These are phyloP conservation scores for Ophiostoma novo-ulmi DNA, from an alignment of 2,329 filamentous ascomycete species.

Conservation along the genomic window DNA sequence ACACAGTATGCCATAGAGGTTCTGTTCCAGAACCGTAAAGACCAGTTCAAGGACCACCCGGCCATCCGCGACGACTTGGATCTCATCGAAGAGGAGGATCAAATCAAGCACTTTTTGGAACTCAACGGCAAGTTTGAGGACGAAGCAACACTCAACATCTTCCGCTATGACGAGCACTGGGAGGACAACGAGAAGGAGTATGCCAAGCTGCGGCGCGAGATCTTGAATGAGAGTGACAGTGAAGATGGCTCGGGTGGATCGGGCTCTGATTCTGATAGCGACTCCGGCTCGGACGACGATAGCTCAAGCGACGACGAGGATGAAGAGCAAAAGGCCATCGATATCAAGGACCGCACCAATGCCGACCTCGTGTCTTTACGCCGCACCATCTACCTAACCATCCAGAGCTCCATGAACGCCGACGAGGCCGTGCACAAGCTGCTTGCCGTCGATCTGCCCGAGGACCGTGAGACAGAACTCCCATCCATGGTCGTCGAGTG, in stretches of 20 bases:
- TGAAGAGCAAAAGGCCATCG: constrained; percentile 73
- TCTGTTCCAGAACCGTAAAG: constrained; percentile 91
- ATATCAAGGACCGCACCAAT: constrained; percentile 97
- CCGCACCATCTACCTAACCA: constrained; percentile 92
- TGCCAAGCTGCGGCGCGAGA: constrained; percentile 84
- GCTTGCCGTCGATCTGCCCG: constrained; percentile 85
- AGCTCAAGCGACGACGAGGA: constrained; percentile 60
- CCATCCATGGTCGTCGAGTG: constrained; percentile 97
- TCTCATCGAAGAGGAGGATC: constrained; percentile 93
- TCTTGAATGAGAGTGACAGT: constrained; percentile 83
- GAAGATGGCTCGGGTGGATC: constrained; percentile 52
- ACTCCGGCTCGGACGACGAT: constrained; percentile 52
- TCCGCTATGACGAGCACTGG: constrained; percentile 88
- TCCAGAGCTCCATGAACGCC: constrained; percentile 93
- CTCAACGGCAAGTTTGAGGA: constrained; percentile 80
- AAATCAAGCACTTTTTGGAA: constrained; percentile 83
- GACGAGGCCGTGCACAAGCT: constrained; percentile 97
- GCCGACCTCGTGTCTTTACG: constrained; percentile 90
- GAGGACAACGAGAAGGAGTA: constrained; percentile 89
- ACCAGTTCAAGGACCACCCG: constrained; percentile 92
- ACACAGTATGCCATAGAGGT: constrained; percentile 99
- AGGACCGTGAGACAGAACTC: constrained; percentile 81
- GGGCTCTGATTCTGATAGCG: constrained; percentile 38
- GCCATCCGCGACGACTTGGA: constrained; percentile 89
- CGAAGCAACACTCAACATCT: constrained; percentile 86